Conservation (phyloP, 1,284 basidiomycete genomes). For the Xerocomus alliaceus region DNA sequence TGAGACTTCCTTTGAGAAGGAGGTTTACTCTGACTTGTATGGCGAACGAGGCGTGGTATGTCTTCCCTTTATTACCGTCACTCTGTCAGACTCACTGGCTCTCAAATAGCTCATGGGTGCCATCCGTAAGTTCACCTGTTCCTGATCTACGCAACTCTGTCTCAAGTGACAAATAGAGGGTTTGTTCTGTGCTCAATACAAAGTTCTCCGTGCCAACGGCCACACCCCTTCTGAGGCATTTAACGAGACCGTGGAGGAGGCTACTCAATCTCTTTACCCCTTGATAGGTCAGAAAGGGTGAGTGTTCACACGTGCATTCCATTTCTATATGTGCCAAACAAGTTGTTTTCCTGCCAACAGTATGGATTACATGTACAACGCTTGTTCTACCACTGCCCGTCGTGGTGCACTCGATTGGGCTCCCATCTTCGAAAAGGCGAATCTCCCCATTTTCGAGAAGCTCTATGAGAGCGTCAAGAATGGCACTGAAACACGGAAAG, state of each 20-base stretch:
- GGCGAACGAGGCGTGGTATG: conserved; percentile 98
- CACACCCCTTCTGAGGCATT: conserved; percentile 98
- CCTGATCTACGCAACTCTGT: not conserved
- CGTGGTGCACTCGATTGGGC: conserved; percentile 99
- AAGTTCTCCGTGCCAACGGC: conserved; percentile 98
- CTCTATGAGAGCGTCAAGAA: conserved; percentile 95
- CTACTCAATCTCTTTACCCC: conserved; percentile 97
- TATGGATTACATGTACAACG: conserved; percentile 99
- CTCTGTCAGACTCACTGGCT: conserved; percentile 20
- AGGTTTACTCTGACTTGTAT: conserved; percentile 99
- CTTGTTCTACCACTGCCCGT: conserved; percentile 98
- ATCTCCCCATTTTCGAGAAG: conserved; percentile 91
- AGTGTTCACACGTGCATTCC: conserved; percentile 28
- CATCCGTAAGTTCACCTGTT: conserved; percentile 73
- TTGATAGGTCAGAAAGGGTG: conserved; percentile 94
- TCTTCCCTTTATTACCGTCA: conserved; percentile 32
- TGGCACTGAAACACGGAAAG: conserved; percentile 96
- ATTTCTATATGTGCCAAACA: not conserved
- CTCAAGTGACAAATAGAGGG: conserved; percentile 68
- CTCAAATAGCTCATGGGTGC: conserved; percentile 89
- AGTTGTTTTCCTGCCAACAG: conserved; percentile 46
- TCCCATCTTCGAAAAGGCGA: conserved; percentile 95
- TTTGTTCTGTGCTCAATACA: conserved; percentile 99
- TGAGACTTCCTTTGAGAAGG: conserved; percentile 99
- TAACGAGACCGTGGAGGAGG: conserved; percentile 99